These are phyloP conservation scores for Starmerella sirachaensis DNA, from an alignment of 805 yeast genomes.

Conservation along the genomic window DNA sequence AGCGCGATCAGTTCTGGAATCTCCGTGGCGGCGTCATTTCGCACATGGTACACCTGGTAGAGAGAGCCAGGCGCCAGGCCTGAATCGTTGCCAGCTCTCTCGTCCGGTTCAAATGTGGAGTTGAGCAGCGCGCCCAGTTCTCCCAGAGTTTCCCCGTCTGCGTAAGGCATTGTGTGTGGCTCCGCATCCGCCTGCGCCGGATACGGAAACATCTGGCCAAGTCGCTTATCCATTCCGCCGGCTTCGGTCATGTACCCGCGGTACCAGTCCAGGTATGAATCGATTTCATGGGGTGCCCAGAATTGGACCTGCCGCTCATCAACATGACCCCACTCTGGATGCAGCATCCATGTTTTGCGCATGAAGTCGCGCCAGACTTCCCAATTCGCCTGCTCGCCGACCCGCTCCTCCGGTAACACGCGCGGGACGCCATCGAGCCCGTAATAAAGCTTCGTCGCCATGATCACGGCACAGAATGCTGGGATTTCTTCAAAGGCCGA, in stretches of 20 bases:
- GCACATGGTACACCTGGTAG: slow-evolving; percentile 5
- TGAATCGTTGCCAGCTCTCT: not conserved
- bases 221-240: slow-evolving; percentile 6
- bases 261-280: slow-evolving; percentile 42
- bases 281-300: slow-evolving; percentile 40
- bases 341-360: slow-evolving; percentile 23
- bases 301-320: slow-evolving; percentile 31
- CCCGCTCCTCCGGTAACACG: slow-evolving; percentile 4
- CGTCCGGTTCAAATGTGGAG: slow-evolving; percentile 1
- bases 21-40: slow-evolving; percentile 1
- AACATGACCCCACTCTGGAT: slow-evolving; percentile 22
- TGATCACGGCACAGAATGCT: slow-evolving; percentile 10
- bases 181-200: slow-evolving; percentile 12
- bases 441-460: slow-evolving; percentile 18
- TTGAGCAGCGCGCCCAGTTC: slow-evolving; percentile 12
- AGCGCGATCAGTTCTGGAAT: slow-evolving; percentile 12
- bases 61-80: slow-evolving; percentile 7
- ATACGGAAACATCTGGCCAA: slow-evolving; percentile 21
- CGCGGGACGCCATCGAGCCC: slow-evolving; percentile 22
- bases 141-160: slow-evolving; percentile 6
- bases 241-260: slow-evolving; percentile 15
- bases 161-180: not conserved
- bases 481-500: slow-evolving; percentile 11
- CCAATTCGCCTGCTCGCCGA: slow-evolving; percentile 19
- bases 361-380: slow-evolving; percentile 29